Percentiles rank a stretch among this genome's conserved stretches.
Evolutionary conservation across 805 yeast species (phyloP).

Genomic region (Starmerella floris): DNA sequence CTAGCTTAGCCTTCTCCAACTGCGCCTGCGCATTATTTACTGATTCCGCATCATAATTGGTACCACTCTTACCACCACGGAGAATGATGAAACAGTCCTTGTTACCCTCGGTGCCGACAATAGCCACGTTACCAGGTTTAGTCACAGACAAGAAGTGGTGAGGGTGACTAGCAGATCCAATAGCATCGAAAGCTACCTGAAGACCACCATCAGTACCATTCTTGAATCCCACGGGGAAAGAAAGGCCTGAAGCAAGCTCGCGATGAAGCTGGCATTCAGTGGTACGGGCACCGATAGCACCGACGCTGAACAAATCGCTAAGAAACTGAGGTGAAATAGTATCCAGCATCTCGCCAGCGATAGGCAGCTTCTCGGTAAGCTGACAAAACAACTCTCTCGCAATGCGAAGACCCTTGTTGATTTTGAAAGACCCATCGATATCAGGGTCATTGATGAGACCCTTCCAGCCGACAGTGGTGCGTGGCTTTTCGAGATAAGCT

Average conservation of each 20-base stretch:
- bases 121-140: constrained; percentile 91
- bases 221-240: constrained; percentile 97
- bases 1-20: constrained; percentile 34
- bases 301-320: constrained; percentile 83
- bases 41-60: constrained; percentile 70
- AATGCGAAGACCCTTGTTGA: constrained; percentile 85
- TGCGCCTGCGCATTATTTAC: constrained; percentile 54
- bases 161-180: constrained; percentile 79
- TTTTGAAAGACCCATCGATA: constrained; percentile 80
- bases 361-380: constrained; percentile 70
- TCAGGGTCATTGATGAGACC: constrained; percentile 97
- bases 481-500: constrained; percentile 94
- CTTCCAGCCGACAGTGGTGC: constrained; percentile 99
- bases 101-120: constrained; percentile 91
- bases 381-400: constrained; percentile 77
- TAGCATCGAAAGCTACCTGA: constrained; percentile 90
- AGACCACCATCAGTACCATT: constrained; percentile 95
- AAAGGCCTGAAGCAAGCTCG: constrained; percentile 89
- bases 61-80: constrained; percentile 91
- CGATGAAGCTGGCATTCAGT: constrained; percentile 96
- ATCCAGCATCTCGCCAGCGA: constrained; percentile 95
- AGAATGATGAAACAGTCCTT: constrained; percentile 78
- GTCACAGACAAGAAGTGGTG: constrained; percentile 93
- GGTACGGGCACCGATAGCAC: constrained; percentile 98
- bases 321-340: constrained; percentile 94